phyloP scores from a whole-genome alignment of 2,329 filamentous ascomycete species.

The Chalaropsis ovoidea region DNA sequence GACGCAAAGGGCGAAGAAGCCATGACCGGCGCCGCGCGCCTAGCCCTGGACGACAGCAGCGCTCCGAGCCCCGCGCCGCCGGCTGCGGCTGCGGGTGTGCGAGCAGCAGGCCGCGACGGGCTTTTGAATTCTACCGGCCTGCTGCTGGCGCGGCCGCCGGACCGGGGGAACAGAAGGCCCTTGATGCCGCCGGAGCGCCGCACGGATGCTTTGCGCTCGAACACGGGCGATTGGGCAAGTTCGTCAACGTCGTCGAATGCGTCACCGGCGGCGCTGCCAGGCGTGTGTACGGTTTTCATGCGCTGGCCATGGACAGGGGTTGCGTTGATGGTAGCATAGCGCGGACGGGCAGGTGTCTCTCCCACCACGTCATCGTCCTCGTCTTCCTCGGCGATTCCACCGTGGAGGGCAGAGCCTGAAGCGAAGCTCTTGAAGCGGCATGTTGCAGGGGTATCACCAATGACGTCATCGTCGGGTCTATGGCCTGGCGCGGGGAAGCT shows the following conservation, averaged over 20 bases:
- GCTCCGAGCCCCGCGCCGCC: background rate
- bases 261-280: background rate
- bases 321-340: background rate
- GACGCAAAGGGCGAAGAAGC: constrained; percentile 23
- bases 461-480: background rate
- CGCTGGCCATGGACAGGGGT: constrained; percentile 2
- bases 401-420: background rate
- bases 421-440: constrained; percentile 18
- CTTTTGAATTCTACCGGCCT: constrained; percentile 23
- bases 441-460: constrained; percentile 22
- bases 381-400: constrained; percentile 12
- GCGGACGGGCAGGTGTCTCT: constrained; percentile 17
- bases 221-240: constrained; percentile 7
- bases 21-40: constrained; percentile 3
- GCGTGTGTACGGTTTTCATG: background rate
- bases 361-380: constrained; percentile 10
- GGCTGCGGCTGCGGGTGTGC: too few relatives aligned
- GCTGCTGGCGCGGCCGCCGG: constrained; percentile 11
- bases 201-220: constrained; percentile 10
- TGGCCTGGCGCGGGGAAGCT: constrained; percentile 13
- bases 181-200: constrained; percentile 20
- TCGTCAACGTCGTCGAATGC: background rate
- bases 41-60: background rate
- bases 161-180: constrained; percentile 20
- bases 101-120: constrained; percentile 9